Evolutionary conservation across 805 yeast genomes (phyloP), one percentile per base, ranked within the genome.

Genomic region (Candida yuanshanica): DNA sequence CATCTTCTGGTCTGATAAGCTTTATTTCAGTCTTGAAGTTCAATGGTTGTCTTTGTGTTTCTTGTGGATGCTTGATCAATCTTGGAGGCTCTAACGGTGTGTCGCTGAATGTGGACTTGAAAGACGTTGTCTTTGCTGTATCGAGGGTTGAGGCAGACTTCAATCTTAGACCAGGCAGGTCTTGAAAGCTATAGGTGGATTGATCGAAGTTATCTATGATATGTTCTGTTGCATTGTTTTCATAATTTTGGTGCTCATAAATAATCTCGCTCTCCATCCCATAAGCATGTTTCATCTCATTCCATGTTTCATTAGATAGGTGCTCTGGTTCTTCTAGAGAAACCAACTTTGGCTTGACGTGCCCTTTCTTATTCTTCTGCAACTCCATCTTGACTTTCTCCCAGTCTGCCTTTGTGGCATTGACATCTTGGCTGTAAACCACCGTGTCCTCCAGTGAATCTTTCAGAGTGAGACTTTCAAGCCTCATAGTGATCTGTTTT

Each of bases 41-140:
- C 34, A 20, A 35, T 37, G 38, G 24, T 24, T 36, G 37, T 29
- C 32, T 22, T 16, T 26, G 18, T 1, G 35, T 36, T 4, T 33
- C 21, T 13, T 29, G 16, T 20, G 9, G 24, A 5, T 2, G 51
- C 27, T 45, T 53, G 16, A 53, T 40, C 37, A 56, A 40, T 31
- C 41, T 47, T 4, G 60, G 59, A 4, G 52, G 49, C 1, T 52
- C 49, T 48, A 56, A 44, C 7, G 59, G 60, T 0, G 59, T 51
- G 20, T 56, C 59, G 36, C 41, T 25, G 21, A 36, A 47, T 10
- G 41, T 34, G 1, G 45, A 18, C 20, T 43, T 50, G 35, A 44
- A 52, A 7, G 56, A 50, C 1, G 56, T 48, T 8, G 41, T 45
- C 26, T 54, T 54, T 6, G 43, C 46, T 1, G 57, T 49, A 26